Evolutionary conservation across 1,284 basidiomycete species (phyloP).

Genomic region (Chiua sp.): DNA sequence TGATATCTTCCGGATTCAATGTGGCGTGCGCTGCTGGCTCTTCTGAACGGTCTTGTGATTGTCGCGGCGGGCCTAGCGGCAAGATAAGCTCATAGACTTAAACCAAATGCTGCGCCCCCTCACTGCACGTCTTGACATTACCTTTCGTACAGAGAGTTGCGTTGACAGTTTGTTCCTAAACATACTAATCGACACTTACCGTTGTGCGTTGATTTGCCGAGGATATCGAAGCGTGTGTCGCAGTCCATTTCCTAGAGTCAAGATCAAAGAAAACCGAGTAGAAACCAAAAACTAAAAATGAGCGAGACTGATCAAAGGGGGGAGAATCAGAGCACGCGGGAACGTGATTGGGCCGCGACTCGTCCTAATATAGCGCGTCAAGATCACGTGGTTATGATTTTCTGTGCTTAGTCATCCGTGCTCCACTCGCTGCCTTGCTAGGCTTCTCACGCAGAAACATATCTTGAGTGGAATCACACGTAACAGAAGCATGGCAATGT

Average conservation of each 20-base stretch:
- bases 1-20: conserved; percentile 8
- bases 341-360: conserved; percentile 8
- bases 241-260: conserved; percentile 26
- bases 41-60: conserved; percentile 11
- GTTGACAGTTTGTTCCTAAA: not conserved
- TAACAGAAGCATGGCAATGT: conserved; percentile 31
- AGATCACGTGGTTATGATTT: conserved; percentile 37
- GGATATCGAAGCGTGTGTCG: conserved; percentile 28
- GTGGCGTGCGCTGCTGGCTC: not conserved
- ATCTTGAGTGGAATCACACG: not conserved
- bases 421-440: conserved; percentile 13
- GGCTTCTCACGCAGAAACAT: not conserved
- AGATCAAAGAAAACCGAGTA: not conserved
- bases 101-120: conserved; percentile 2
- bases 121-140: conserved; percentile 15
- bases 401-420: conserved; percentile 8
- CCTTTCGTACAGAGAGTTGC: conserved; percentile 6
- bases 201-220: conserved; percentile 7
- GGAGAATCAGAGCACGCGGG: conserved; percentile 30
- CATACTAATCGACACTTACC: conserved; percentile 19
- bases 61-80: conserved; percentile 19
- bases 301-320: conserved; percentile 21
- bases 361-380: conserved; percentile 38
- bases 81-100: conserved; percentile 7
- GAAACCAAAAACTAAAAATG: conserved; percentile 9